These are phyloP conservation scores for Suillus lakei DNA, from an alignment of 768 basidiomycete species.

Conservation along the genomic window DNA sequence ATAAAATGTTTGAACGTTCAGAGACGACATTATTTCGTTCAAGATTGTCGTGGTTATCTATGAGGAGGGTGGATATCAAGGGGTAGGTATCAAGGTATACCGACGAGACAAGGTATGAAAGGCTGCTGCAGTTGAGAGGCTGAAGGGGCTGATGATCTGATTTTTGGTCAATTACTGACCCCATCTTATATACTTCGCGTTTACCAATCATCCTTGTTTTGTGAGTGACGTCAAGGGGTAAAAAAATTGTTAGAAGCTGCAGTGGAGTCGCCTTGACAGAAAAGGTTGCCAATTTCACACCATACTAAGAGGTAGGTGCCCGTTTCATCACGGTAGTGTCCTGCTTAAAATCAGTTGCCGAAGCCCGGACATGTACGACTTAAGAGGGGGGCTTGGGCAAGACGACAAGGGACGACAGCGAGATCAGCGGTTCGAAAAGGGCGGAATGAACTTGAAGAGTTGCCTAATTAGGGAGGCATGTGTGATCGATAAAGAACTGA, in stretches of 20 bases:
- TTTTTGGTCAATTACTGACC: background rate
- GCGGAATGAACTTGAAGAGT: conserved; percentile 14
- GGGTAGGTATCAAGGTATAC: conserved; percentile 7
- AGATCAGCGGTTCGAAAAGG: background rate
- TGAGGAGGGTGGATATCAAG: background rate
- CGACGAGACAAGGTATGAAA: background rate
- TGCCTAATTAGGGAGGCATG: conserved; percentile 11
- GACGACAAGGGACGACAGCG: background rate
- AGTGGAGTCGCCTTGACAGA: conserved; percentile 15
- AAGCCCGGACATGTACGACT: background rate
- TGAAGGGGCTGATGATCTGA: background rate
- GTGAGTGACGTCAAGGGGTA: conserved; percentile 36
- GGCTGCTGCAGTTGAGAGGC: background rate
- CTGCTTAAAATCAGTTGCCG: background rate
- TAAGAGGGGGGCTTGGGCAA: background rate
- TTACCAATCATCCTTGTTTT: background rate
- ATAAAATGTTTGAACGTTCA: conserved; percentile 43
- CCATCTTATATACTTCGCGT: conserved; percentile 25
- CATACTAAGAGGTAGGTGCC: background rate
- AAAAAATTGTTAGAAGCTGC: conserved; percentile 5
- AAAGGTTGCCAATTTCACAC: conserved; percentile 1
- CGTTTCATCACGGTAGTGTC: background rate
- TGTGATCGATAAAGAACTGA: conserved; percentile 4
- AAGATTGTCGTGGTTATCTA: background rate
- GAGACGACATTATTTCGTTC: conserved; percentile 23